These are phyloP conservation scores for Xylaria sp. DNA, from an alignment of 2,329 filamentous ascomycete species.

Conservation along the genomic window DNA sequence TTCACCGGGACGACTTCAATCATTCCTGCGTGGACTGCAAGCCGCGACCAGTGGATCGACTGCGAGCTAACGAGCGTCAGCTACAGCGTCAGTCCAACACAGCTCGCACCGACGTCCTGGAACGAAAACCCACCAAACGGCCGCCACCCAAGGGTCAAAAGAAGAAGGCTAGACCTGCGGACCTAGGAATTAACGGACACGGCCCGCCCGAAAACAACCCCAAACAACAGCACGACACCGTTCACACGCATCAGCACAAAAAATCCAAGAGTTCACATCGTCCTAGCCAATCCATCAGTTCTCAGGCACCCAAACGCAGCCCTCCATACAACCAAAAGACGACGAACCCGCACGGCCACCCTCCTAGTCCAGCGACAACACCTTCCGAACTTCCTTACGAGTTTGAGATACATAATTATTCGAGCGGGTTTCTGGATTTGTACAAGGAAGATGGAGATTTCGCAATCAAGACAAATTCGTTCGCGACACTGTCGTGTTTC, in stretches of 20 bases:
- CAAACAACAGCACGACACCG: conserved; percentile 54
- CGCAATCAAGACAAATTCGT: conserved; percentile 73
- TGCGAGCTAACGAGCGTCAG: conserved; percentile 77
- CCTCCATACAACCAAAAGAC: conserved; percentile 69
- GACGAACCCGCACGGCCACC: conserved; percentile 61
- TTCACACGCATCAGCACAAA: conserved; percentile 67
- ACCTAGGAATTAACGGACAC: conserved; percentile 71
- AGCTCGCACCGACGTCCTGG: conserved; percentile 53
- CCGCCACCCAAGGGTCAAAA: conserved; percentile 81
- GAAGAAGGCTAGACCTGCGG: conserved; percentile 80
- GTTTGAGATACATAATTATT: conserved; percentile 71
- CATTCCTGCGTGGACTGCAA: conserved; percentile 92
- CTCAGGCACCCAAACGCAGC: conserved; percentile 68
- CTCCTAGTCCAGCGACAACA: conserved; percentile 78
- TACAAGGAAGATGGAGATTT: conserved; percentile 67
- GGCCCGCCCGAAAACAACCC: conserved; percentile 61
- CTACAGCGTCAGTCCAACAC: conserved; percentile 59
- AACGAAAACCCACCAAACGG: conserved; percentile 68
- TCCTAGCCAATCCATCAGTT: conserved; percentile 75
- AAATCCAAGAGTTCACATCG: conserved; percentile 84
- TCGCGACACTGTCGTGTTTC: conserved; percentile 75
- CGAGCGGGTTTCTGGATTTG: conserved; percentile 74
- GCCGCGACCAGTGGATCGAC: conserved; percentile 74
- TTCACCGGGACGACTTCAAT: conserved; percentile 72
- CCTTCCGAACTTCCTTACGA: conserved; percentile 70